Evolutionary conservation across 1,139 yeast genomes (phyloP).

Genomic region (Hyphopichia pseudoburtonii): DNA sequence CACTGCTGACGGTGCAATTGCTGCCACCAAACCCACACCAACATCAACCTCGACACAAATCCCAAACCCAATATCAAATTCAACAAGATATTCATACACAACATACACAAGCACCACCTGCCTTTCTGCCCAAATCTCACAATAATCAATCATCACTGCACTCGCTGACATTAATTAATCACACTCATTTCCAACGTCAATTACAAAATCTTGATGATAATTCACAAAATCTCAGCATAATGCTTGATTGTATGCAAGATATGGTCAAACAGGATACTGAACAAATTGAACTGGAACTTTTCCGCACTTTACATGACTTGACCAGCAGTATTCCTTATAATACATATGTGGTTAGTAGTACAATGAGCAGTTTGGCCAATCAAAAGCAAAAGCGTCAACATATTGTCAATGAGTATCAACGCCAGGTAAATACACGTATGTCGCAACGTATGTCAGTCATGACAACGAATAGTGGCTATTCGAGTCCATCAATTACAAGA

Average conservation of each 20-base stretch:
- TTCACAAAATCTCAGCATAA: conserved; percentile 1
- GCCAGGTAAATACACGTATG: no score
- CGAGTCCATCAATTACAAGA: no score
- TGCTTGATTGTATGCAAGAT: conserved; percentile 16
- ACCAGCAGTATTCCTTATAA: conserved; percentile 11
- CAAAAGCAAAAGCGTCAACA: background rate
- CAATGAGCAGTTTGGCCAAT: background rate
- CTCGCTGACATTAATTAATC: background rate
- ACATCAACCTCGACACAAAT: background rate
- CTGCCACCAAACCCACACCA: no score
- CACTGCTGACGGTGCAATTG: no score
- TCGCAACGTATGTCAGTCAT: no score
- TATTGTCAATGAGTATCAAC: background rate
- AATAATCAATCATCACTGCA: no score
- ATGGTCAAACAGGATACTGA: conserved; percentile 14
- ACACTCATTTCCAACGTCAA: background rate
- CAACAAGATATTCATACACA: no score
- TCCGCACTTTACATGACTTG: conserved; percentile 8
- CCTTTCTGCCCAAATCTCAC: no score
- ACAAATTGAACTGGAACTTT: conserved; percentile 9
- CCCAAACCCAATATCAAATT: background rate
- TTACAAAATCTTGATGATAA: background rate
- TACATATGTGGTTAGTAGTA: conserved; percentile 8
- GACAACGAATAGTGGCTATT: no score
- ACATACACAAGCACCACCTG: no score